These are phyloP conservation scores for Bullera alba DNA, from an alignment of 768 basidiomycete genomes.

Conservation along the genomic window DNA sequence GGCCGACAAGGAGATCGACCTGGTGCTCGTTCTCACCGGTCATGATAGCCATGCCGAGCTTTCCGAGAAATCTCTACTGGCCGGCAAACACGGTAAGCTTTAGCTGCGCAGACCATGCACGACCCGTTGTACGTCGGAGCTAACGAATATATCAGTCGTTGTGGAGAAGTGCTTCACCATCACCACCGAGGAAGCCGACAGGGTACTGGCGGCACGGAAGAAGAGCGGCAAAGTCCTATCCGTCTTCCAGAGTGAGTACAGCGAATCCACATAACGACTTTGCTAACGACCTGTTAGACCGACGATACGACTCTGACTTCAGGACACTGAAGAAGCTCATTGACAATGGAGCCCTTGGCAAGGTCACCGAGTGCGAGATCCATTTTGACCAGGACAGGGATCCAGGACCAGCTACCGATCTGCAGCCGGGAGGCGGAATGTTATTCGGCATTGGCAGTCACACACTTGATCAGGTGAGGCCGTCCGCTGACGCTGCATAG, in stretches of 20 bases:
- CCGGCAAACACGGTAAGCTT: conserved; percentile 14
- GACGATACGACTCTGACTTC: conserved; percentile 23
- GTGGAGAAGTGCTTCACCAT: conserved; percentile 21
- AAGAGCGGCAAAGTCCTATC: conserved; percentile 16
- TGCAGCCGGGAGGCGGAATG: conserved; percentile 10
- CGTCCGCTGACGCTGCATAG: not conserved
- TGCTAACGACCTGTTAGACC: conserved; percentile 4
- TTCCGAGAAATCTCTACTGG: conserved; percentile 6
- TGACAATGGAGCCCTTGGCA: conserved; percentile 10
- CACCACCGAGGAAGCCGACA: conserved; percentile 10
- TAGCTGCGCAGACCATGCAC: not conserved
- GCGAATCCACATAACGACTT: not conserved
- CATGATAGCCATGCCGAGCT: conserved; percentile 7
- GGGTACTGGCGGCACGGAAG: conserved; percentile 14
- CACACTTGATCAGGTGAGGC: conserved; percentile 8
- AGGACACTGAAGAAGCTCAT: conserved; percentile 10
- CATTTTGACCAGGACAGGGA: conserved; percentile 15
- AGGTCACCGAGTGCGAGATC: conserved; percentile 17
- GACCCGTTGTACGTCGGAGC: not conserved
- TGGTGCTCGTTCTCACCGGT: conserved; percentile 8
- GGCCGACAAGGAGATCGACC: conserved; percentile 9
- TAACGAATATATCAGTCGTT: conserved; percentile 10
- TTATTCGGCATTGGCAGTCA: conserved; percentile 18
- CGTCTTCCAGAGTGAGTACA: conserved; percentile 23
- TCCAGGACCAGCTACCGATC: not conserved